Base-by-base conservation (phyloP, 805 yeast species). In the Kuraishia floccosa region DNA sequence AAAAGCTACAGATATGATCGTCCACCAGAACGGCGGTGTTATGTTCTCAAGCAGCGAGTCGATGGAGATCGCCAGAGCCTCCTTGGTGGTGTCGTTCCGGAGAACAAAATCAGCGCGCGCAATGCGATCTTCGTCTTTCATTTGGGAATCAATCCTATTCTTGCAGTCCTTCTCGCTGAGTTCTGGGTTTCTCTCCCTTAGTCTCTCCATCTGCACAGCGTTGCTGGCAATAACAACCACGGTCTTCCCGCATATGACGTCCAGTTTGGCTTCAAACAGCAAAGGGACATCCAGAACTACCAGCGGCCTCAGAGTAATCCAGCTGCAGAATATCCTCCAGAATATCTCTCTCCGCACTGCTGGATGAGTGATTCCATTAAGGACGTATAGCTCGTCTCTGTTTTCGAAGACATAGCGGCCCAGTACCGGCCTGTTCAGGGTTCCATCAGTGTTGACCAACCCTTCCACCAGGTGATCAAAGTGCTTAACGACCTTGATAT, bases 221-320 rank as follows among this genome's bases (percentile, higher is more conserved):
- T 56, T 57, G 9, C 61, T 57, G 39, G 94, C 81, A 1, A 76
- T 52, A 0, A 87, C 84, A 11, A 82, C 76, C 3, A 89, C 50
- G 0, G 77, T 68, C 7, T 60, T 48, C 1, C 91, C 94, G 49
- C 97, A 89, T 16, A 78, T 55, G 28, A 49, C 43, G 46, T 84
- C 75, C 41, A 89, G 59, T 2, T 74, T 71, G 22, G 85, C 67
- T 50, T 91, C 98, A 52, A 83, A 91, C 13, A 91, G 57, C 24
- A 91, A 58, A 1, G 99, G 99, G 3, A 93, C 89, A 46, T 91
- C 99, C 30, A 91, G 53, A 0, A 91, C 56, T 3, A 85, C 86
- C 46, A 85, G 42, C 10, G 61, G 50, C 27, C 71, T 47, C 10
- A 84, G 72, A 7, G 49, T 38, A 10, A 84, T 19, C 65, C 86